These are phyloP conservation scores for Neurospora africana DNA, from an alignment of 495 filamentous ascomycete species.

Conservation along the genomic window DNA sequence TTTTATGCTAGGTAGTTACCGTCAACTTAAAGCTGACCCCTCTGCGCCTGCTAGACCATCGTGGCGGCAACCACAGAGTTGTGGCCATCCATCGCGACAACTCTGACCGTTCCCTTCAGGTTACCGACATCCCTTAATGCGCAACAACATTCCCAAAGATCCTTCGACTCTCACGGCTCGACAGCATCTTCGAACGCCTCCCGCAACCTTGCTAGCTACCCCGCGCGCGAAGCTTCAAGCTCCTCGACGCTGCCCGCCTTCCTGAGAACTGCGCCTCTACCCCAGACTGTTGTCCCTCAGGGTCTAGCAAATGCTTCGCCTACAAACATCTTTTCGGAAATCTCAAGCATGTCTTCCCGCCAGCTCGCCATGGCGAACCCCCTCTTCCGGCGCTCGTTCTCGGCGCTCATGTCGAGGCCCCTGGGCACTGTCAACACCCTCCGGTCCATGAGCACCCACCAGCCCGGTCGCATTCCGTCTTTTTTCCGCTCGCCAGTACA, in stretches of 20 bases:
- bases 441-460: conserved; percentile 21
- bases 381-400: conserved; percentile 19
- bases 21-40: neutral
- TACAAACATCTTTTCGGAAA: conserved; percentile 16
- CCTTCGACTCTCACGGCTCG: neutral
- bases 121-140: conserved; percentile 7
- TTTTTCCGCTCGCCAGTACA: conserved; percentile 5
- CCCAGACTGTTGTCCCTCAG: conserved; percentile 11
- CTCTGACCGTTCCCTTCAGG: conserved; percentile 35
- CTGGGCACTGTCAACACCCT: conserved; percentile 10
- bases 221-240: neutral
- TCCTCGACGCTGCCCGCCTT: conserved; percentile 28
- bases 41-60: conserved; percentile 25
- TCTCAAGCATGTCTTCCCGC: conserved; percentile 20
- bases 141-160: conserved; percentile 1
- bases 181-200: conserved; percentile 4
- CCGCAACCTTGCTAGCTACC: conserved; percentile 1
- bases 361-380: conserved; percentile 28
- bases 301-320: conserved; percentile 10
- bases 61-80: conserved; percentile 41
- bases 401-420: conserved; percentile 14
- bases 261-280: conserved; percentile 18
- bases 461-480: conserved; percentile 12
- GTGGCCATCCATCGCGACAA: conserved; percentile 44
- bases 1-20: neutral